Evolutionary conservation across 1,284 basidiomycete species (phyloP), one percentile per base, ranked within the genome.

Genomic region (Cutaneotrichosporon mucoides): DNA sequence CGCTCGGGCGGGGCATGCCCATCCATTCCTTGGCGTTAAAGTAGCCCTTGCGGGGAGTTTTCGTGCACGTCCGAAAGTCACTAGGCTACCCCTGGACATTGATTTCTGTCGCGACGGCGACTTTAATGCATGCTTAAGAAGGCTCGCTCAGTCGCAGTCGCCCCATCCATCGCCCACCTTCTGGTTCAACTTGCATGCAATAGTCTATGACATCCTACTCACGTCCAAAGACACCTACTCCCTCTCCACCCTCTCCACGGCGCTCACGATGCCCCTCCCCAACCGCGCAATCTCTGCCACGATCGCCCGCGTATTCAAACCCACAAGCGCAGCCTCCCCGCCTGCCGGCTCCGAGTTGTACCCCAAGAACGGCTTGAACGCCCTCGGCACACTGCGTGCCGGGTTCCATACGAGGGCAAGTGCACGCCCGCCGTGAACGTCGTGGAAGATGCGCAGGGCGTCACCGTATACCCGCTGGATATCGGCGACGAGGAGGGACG

Each of bases 371-470:
- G 94, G 90, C 69, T 90, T 86, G 82, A 96, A 92, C 2, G 85
- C 82, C 49, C 81, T 73, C 24, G 79, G 70, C 51, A 74, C 69
- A 10, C 70, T 66, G 15, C 52, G 51, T 40, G 16, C 44, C 0
- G 90, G 88, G 69, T 96, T 91, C 89, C 92, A 98, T 1, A 97
- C 84, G 0, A 84, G 87, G 6, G 90, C 94, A 55, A 95, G 86
- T 7, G 82, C 80, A 53, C 83, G 79, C 0, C 95, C 93, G 12
- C 96, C 96, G 41, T 87, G 82, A 0, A 82, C 79, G 69, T 99
- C 95, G 70, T 87, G 85, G 81, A 98, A 99, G 53, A 96, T 82
- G 55, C 89, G 83, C 66, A 90, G 83, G 0, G 87, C 87, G 67
- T 92, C 88, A 6, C 84, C 81, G 76, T 91, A 96, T 5, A 86